phyloP scores from a whole-genome alignment of 2,329 filamentous ascomycete species.

The Bipolaris gigantea region DNA sequence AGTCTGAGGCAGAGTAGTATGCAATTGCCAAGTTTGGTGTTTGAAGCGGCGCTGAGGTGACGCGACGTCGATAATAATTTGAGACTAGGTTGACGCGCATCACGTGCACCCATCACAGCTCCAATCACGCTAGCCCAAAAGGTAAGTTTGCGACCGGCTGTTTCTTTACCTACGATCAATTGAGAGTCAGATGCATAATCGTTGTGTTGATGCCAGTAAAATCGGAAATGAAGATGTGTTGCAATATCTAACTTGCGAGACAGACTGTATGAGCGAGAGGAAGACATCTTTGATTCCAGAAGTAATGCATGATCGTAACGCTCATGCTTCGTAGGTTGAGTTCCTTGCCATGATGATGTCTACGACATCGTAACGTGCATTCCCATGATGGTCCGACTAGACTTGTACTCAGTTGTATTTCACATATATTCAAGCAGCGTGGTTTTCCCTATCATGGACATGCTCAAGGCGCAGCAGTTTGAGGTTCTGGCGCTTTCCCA shows the following conservation, averaged over 20 bases:
- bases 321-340: no score
- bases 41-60: neutral
- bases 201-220: neutral
- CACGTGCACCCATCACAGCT: constrained; percentile 26
- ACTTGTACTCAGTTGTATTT: neutral
- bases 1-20: neutral
- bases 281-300: no score
- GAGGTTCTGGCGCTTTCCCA: constrained; percentile 16
- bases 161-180: neutral
- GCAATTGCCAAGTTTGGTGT: neutral
- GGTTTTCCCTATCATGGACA: neutral
- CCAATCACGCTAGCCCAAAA: constrained; percentile 22
- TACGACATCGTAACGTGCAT: no score
- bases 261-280: no score
- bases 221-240: no score
- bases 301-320: no score
- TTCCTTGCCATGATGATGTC: no score
- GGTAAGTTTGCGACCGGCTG: constrained; percentile 22
- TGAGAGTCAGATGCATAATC: neutral
- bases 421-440: neutral
- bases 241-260: no score
- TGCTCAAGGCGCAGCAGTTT: neutral
- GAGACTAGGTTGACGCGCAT: constrained; percentile 18
- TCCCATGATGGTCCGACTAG: neutral
- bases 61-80: constrained; percentile 16